Percentiles rank a stretch among this genome's conserved stretches.
Evolutionary conservation across 2,329 filamentous ascomycete genomes (phyloP).

Genomic region (Geoglossum cookeanum): DNA sequence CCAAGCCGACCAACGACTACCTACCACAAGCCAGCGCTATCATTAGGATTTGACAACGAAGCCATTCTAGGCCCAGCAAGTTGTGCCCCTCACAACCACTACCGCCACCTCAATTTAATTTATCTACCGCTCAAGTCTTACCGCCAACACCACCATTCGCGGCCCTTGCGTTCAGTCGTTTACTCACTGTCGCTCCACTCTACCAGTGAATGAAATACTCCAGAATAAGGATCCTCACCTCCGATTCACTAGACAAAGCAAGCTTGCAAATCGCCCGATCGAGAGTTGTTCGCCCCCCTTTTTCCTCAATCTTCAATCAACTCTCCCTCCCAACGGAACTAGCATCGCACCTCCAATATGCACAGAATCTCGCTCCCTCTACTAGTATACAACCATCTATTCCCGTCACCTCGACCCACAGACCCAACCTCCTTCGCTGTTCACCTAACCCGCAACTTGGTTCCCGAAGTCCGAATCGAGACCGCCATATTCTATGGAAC

Average conservation of each 20-base stretch:
- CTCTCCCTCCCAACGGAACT: neutral
- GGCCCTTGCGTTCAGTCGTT: neutral
- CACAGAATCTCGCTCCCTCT: conserved; percentile 51
- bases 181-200: neutral
- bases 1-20: neutral
- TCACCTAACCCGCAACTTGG: conserved; percentile 50
- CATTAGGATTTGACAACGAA: neutral
- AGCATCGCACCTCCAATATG: conserved; percentile 29
- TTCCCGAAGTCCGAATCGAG: conserved; percentile 61
- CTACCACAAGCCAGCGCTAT: neutral
- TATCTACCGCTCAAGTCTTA: neutral
- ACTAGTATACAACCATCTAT: conserved; percentile 56
- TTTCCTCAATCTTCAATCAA: neutral
- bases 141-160: neutral
- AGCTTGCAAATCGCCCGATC: neutral
- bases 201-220: neutral
- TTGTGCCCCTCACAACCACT: neutral
- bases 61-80: neutral
- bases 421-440: conserved; percentile 55
- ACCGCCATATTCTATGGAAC: conserved; percentile 63
- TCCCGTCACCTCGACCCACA: conserved; percentile 43
- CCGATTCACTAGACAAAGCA: neutral
- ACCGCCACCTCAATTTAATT: neutral
- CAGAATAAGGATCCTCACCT: neutral
- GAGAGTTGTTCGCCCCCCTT: neutral